phyloP scores from a whole-genome alignment of 177 flowering plant species.

The Tripterygium wilfordii region DNA sequence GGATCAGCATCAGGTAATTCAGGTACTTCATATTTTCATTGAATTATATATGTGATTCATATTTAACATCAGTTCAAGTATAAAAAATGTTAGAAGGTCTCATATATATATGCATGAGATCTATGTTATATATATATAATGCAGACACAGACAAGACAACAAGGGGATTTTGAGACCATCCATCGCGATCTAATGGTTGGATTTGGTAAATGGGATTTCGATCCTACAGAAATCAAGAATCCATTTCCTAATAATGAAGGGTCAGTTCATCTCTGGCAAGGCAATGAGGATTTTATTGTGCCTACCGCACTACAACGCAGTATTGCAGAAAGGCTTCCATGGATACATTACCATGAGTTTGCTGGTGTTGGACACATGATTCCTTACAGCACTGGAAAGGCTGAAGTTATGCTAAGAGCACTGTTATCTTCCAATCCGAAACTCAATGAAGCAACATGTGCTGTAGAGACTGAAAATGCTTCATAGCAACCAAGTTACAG shows the following conservation, averaged over 20 bases:
- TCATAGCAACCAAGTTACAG: too few relatives aligned
- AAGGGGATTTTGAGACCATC: conserved; percentile 49
- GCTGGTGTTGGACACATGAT: conserved; percentile 55
- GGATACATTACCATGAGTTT: conserved; percentile 67
- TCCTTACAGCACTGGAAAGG: conserved; percentile 37
- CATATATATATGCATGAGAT: too few relatives aligned
- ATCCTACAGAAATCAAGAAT: conserved; percentile 46
- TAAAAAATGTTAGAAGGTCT: too few relatives aligned
- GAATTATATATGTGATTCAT: too few relatives aligned
- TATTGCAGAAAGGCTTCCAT: conserved; percentile 47
- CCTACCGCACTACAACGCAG: conserved; percentile 46
- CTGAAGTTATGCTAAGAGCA: conserved; percentile 35
- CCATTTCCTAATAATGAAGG: conserved; percentile 56
- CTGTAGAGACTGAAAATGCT: too few relatives aligned
- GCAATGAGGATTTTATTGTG: conserved; percentile 53
- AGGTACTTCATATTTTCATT: too few relatives aligned
- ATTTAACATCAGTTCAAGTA: too few relatives aligned
- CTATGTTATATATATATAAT: too few relatives aligned
- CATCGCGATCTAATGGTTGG: conserved; percentile 50
- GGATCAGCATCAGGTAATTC: too few relatives aligned
- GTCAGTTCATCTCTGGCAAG: conserved; percentile 73
- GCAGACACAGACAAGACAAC: conserved; percentile 46
- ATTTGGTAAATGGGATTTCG: conserved; percentile 71
- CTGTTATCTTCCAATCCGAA: too few relatives aligned
- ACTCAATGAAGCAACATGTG: too few relatives aligned